Evolutionary conservation across 2,329 filamentous ascomycete genomes (phyloP).

Genomic region (Hymenoscyphus scutula): DNA sequence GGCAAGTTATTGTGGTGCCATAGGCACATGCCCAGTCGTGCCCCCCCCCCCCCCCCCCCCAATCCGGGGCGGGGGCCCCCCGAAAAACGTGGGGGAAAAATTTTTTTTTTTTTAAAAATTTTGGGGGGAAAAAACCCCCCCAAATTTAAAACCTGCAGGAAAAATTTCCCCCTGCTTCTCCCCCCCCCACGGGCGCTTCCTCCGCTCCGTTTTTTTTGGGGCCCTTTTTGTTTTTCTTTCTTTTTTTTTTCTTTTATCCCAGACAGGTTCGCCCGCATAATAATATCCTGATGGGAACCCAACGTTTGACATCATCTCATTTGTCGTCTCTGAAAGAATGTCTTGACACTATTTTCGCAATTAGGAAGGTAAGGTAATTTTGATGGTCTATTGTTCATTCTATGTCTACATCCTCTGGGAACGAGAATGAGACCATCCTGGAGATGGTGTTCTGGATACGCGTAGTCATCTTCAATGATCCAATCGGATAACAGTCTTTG

Average conservation of each 20-base stretch:
- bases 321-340: background rate
- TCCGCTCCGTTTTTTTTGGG: too few relatives aligned
- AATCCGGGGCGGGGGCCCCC: background rate
- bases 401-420: too few relatives aligned
- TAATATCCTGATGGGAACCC: background rate
- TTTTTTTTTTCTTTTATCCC: too few relatives aligned
- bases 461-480: background rate
- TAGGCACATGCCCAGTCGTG: background rate
- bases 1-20: background rate
- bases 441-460: too few relatives aligned
- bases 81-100: background rate
- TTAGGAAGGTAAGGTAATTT: background rate
- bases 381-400: background rate
- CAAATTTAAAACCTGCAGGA: background rate
- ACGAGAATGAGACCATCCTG: too few relatives aligned
- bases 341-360: background rate
- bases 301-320: background rate
- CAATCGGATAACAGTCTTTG: background rate
- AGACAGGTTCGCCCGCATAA: background rate
- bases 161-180: too few relatives aligned
- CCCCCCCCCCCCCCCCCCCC: background rate
- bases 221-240: too few relatives aligned
- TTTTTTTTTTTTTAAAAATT: slow-evolving; percentile 7
- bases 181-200: too few relatives aligned
- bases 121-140: background rate